Evolutionary conservation across 495 filamentous ascomycete species (phyloP).

Genomic region (Penicillium malachiteum): DNA sequence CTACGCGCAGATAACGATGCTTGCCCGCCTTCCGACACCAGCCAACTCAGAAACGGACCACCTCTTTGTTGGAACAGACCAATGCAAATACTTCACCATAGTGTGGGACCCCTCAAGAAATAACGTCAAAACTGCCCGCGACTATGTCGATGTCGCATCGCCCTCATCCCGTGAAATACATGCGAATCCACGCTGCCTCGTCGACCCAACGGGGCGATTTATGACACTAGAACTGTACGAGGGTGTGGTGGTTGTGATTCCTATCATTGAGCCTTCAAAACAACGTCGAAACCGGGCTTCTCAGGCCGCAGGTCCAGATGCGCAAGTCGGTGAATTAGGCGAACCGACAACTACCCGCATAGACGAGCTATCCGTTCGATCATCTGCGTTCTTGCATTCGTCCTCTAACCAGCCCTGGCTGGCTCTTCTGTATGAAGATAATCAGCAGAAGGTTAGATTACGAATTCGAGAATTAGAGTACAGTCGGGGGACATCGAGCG

Average conservation of each 20-base stretch:
- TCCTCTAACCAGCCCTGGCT: constrained; percentile 69
- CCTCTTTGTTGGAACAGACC: constrained; percentile 89
- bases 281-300: constrained; percentile 37
- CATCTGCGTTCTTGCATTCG: constrained; percentile 76
- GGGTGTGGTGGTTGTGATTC: constrained; percentile 76
- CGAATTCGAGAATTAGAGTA: constrained; percentile 59
- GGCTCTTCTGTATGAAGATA: constrained; percentile 80
- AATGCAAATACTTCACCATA: constrained; percentile 84
- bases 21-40: constrained; percentile 74
- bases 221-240: constrained; percentile 88
- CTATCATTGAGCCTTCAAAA: constrained; percentile 62
- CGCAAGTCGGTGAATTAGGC: constrained; percentile 57
- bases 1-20: constrained; percentile 81
- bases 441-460: constrained; percentile 59
- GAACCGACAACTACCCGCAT: constrained; percentile 72
- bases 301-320: constrained; percentile 26
- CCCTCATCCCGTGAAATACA: constrained; percentile 76
- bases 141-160: constrained; percentile 71
- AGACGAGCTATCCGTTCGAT: constrained; percentile 82
- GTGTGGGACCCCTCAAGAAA: constrained; percentile 70
- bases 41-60: constrained; percentile 73
- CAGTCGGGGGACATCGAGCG: constrained; percentile 42
- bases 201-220: constrained; percentile 79
- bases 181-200: constrained; percentile 70
- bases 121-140: constrained; percentile 65